Conservation (phyloP, 495 filamentous ascomycete species). For the Polyplosphaeria fusca region DNA sequence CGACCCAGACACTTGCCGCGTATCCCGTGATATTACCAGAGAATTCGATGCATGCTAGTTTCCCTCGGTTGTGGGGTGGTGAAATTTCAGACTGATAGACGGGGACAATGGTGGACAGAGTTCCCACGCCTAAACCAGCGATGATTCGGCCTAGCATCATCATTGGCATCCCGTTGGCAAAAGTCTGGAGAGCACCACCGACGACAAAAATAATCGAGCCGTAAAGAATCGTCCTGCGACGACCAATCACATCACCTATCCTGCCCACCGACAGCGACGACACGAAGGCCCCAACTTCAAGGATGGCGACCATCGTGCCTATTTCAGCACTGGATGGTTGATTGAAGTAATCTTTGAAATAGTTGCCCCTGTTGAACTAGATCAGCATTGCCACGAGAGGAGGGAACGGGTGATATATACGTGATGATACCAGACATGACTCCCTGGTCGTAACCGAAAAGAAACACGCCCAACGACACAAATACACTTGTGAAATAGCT, state of each 20-base stretch:
- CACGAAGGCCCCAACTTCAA: slow-evolving; percentile 90
- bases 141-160: slow-evolving; percentile 90
- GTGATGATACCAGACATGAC: slow-evolving; percentile 99
- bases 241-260: slow-evolving; percentile 87
- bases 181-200: slow-evolving; percentile 81
- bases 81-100: slow-evolving; percentile 98
- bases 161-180: slow-evolving; percentile 78
- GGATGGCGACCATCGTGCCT: slow-evolving; percentile 93
- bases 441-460: slow-evolving; percentile 98
- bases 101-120: slow-evolving; percentile 92
- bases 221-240: slow-evolving; percentile 87
- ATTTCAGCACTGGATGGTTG: slow-evolving; percentile 79
- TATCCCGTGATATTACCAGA: slow-evolving; percentile 96
- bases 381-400: slow-evolving; percentile 15
- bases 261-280: slow-evolving; percentile 85
- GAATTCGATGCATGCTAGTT: slow-evolving; percentile 96
- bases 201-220: slow-evolving; percentile 89
- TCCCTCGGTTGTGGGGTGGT: slow-evolving; percentile 91
- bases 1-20: slow-evolving; percentile 94
- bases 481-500: slow-evolving; percentile 98
- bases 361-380: slow-evolving; percentile 58
- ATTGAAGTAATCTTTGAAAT: slow-evolving; percentile 89
- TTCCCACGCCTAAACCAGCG: slow-evolving; percentile 90
- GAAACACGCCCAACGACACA: slow-evolving; percentile 93
- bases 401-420: slow-evolving; percentile 63